Conservation (phyloP, 257 asterid species). For the Ophiorrhiza pumila region DNA sequence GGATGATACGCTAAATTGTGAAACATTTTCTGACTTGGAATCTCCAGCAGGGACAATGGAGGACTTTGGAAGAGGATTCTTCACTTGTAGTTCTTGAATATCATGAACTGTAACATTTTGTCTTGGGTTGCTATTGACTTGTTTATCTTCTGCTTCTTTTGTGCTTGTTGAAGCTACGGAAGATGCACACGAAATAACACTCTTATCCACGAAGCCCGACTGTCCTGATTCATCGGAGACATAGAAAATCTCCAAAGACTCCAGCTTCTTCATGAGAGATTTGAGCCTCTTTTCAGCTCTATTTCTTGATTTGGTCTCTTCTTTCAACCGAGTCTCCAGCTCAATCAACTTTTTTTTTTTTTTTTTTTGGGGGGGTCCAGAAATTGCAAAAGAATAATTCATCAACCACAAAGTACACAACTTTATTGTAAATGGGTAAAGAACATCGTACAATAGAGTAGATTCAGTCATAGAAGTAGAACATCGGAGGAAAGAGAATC, state of each 20-base stretch:
- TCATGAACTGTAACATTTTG: neutral
- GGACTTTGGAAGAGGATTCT: constrained; percentile 7
- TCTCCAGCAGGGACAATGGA: neutral
- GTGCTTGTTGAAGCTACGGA: constrained; percentile 37
- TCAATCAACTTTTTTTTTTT: constrained; percentile 45
- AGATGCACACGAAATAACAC: constrained; percentile 48
- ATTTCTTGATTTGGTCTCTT: constrained; percentile 72
- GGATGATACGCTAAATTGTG: constrained; percentile 9
- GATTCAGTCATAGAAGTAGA: too few species aligned
- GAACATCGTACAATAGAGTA: neutral
- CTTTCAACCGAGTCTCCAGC: constrained; percentile 53
- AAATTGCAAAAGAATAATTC: constrained; percentile 7
- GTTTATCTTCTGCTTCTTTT: constrained; percentile 21
- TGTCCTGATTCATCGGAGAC: constrained; percentile 45
- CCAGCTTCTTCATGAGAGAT: constrained; percentile 54
- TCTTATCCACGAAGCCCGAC: constrained; percentile 33
- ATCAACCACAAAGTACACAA: neutral
- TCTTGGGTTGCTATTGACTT: neutral
- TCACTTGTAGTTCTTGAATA: constrained; percentile 18
- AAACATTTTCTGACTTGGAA: constrained; percentile 15
- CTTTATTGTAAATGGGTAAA: neutral
- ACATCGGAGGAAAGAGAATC: neutral
- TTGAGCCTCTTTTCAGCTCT: constrained; percentile 74
- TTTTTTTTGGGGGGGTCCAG: too few species aligned
- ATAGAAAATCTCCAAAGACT: constrained; percentile 41